These are phyloP conservation scores for Rhododendron ferrugineum DNA, from an alignment of 148 eudicot species.

Conservation along the genomic window DNA sequence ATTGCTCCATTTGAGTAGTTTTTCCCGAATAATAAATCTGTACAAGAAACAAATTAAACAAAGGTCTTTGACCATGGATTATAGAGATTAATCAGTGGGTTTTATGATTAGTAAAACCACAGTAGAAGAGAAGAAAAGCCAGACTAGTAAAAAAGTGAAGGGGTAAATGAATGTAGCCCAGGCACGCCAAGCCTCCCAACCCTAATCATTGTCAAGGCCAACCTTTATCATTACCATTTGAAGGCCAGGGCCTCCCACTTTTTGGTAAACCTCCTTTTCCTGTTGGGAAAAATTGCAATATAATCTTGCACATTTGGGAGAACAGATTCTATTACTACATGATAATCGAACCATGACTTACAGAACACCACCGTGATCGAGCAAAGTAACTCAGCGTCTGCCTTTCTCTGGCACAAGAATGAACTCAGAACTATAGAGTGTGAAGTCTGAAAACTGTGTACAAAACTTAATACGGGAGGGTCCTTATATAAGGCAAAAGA, in stretches of 20 bases:
- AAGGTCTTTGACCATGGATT: background rate
- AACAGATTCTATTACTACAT: too few species aligned
- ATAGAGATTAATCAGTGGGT: background rate
- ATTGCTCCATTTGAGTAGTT: too few species aligned
- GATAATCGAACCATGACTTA: too few species aligned
- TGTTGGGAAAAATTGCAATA: too few species aligned
- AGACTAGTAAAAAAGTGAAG: background rate
- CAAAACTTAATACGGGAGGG: too few species aligned
- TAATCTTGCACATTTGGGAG: too few species aligned
- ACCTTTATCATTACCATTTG: background rate
- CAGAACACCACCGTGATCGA: too few species aligned
- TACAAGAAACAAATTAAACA: background rate
- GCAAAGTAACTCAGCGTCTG: too few species aligned
- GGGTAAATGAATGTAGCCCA: background rate
- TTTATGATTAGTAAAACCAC: background rate
- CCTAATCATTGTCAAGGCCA: background rate
- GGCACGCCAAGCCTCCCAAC: background rate
- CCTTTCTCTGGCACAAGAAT: too few species aligned
- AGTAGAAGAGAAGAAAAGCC: background rate
- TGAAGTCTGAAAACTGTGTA: too few species aligned
- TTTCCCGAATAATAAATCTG: background rate
- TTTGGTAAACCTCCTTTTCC: background rate
- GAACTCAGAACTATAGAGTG: too few species aligned
- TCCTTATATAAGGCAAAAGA: too few species aligned
- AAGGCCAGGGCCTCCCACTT: background rate